Percentiles rank a stretch among this genome's conserved stretches.
phyloP scores from a whole-genome alignment of 1,139 yeast genomes.

The Meyerozyma carpophila region DNA sequence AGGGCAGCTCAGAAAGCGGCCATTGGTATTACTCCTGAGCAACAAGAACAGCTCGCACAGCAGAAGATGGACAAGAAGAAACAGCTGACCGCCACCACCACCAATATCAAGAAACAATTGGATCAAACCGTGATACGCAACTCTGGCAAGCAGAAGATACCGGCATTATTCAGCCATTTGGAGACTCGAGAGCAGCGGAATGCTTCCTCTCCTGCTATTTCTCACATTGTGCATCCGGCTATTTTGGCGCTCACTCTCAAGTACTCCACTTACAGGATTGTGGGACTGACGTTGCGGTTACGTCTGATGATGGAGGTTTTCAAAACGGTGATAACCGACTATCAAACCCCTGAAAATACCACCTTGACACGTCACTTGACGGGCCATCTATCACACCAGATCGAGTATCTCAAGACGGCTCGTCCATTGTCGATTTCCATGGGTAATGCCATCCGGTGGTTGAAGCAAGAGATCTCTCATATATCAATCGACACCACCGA shows the following conservation, averaged over 20 bases:
- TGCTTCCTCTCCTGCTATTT: constrained; percentile 55
- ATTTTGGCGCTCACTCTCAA: constrained; percentile 74
- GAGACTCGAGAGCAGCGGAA: constrained; percentile 79
- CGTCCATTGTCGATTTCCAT: constrained; percentile 89
- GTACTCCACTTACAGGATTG: constrained; percentile 76
- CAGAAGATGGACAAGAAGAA: constrained; percentile 33
- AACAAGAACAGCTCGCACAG: constrained; percentile 34
- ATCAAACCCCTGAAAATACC: constrained; percentile 79
- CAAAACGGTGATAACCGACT: constrained; percentile 72
- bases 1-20: constrained; percentile 65
- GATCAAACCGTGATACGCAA: constrained; percentile 48
- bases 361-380: constrained; percentile 86
- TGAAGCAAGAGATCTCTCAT: constrained; percentile 86
- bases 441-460: constrained; percentile 98
- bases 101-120: constrained; percentile 53
- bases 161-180: constrained; percentile 78
- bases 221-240: constrained; percentile 81
- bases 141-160: constrained; percentile 38
- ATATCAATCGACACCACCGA: constrained; percentile 71
- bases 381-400: constrained; percentile 86
- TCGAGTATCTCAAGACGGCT: constrained; percentile 85
- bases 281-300: constrained; percentile 87
- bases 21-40: constrained; percentile 43
- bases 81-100: constrained; percentile 30
- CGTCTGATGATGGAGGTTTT: constrained; percentile 82